phyloP scores from a whole-genome alignment of 495 filamentous ascomycete genomes.

The Chaetomium fimeti region DNA sequence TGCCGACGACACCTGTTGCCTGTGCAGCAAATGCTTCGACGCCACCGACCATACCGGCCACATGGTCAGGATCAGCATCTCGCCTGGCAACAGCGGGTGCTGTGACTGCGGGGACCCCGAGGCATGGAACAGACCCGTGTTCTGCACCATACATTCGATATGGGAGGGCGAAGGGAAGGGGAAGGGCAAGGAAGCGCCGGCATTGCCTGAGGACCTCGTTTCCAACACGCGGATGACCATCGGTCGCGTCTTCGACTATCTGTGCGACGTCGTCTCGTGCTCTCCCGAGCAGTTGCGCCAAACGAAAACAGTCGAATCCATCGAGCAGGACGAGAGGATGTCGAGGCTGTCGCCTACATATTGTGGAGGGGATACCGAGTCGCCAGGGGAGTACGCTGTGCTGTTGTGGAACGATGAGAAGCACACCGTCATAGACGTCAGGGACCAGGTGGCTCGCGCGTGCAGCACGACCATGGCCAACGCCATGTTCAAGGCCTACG shows the following conservation, averaged over 20 bases:
- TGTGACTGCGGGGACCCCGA: constrained; percentile 96
- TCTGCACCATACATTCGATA: constrained; percentile 89
- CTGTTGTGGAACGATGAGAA: constrained; percentile 98
- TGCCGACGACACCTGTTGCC: constrained; percentile 78
- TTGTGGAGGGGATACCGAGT: constrained; percentile 58
- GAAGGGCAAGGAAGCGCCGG: constrained; percentile 59
- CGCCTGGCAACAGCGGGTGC: constrained; percentile 87
- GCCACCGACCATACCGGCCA: constrained; percentile 93
- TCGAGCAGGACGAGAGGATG: constrained; percentile 73
- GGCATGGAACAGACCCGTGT: constrained; percentile 83
- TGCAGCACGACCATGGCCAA: constrained; percentile 70
- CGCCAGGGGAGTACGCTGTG: constrained; percentile 73
- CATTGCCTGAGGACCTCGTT: constrained; percentile 69
- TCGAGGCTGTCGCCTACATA: constrained; percentile 74
- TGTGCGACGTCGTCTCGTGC: constrained; percentile 96
- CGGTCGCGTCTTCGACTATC: constrained; percentile 80
- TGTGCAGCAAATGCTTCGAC: constrained; percentile 91
- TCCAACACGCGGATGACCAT: constrained; percentile 79
- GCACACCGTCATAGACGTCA: constrained; percentile 89
- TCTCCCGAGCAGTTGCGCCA: constrained; percentile 92
- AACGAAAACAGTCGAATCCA: constrained; percentile 74
- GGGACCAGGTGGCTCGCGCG: constrained; percentile 83
- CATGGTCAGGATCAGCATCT: constrained; percentile 80
- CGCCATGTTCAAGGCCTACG: constrained; percentile 72
- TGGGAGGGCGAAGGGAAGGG: constrained; percentile 56